Conservation (phyloP, 768 basidiomycete species). For the Pulveroboletus frians region DNA sequence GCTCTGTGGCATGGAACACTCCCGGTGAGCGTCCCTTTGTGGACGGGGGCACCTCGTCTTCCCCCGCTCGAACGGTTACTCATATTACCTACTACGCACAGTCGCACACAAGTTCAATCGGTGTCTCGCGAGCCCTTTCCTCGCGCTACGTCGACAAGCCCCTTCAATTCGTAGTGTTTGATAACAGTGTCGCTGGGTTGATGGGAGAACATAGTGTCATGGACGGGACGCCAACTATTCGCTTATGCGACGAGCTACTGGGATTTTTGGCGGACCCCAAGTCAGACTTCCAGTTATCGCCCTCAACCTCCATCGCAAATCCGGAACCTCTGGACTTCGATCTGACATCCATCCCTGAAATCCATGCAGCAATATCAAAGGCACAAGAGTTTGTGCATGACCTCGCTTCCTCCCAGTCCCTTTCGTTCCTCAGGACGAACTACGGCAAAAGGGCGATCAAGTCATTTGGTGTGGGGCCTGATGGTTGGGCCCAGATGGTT, state of each 20-base stretch:
- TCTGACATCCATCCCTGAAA: conserved; percentile 36
- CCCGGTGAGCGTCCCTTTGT: conserved; percentile 36
- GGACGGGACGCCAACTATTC: conserved; percentile 81
- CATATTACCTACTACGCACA: background rate
- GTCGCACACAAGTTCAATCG: conserved; percentile 22
- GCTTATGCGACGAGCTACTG: conserved; percentile 67
- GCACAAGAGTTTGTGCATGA: conserved; percentile 53
- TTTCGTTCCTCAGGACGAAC: conserved; percentile 57
- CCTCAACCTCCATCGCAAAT: conserved; percentile 11
- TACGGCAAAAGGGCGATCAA: conserved; percentile 90
- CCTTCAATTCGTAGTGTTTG: conserved; percentile 77
- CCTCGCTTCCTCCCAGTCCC: conserved; percentile 58
- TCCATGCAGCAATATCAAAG: conserved; percentile 42
- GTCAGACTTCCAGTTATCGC: conserved; percentile 57
- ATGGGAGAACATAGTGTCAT: conserved; percentile 93
- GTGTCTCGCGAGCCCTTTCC: conserved; percentile 45
- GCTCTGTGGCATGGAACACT: conserved; percentile 79
- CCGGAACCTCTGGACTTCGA: conserved; percentile 63
- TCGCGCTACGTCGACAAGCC: conserved; percentile 93
- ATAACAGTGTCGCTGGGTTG: conserved; percentile 74
- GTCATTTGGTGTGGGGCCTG: conserved; percentile 82
- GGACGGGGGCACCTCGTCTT: background rate
- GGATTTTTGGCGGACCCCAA: conserved; percentile 49
- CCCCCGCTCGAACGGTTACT: background rate
- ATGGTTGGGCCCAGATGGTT: conserved; percentile 92